Base-by-base conservation (phyloP, 2,329 filamentous ascomycete species). In the Magnaporthiopsis poae region DNA sequence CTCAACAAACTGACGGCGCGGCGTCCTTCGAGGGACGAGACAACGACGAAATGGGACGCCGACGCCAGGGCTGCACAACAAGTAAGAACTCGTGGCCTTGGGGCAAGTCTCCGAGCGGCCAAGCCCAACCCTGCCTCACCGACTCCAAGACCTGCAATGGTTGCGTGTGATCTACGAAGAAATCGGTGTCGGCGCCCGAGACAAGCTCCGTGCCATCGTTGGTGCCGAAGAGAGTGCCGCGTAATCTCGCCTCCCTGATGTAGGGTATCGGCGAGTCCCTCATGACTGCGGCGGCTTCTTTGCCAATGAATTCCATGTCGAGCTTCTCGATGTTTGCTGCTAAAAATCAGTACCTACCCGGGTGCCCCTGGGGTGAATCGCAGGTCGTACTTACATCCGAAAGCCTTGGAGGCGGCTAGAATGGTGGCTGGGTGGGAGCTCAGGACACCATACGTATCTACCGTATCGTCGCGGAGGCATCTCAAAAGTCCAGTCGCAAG, bases 391-490 rank as follows among this genome's bases (percentile, higher is more conserved):
- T 65, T 69, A 70, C 75, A 70, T 64, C 70, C 70, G 68, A 73
- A 75, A 66, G 73, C 71, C 69, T 71, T 74, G 61, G 72, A 67
- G 64, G 73, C 72, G 52, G 77, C 75, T 62, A 75, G 66, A 70
- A 72, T 75, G 21, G 75, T 72, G 71, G 75, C 75, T 60, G 76
- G 76, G 71, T 79, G 73, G 63, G 77, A 79, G 71, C 76, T 78
- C 72, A 77, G 75, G 64, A 79, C 72, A 63, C 78, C 76, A 68
- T 74, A 79, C 61, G 77, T 69, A 68, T 76, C 72, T 66, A 75
- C 72, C 27, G 66, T 69, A 68, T 73, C 69, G 39, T 69, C 66
- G 63, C 71, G 72, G 46, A 78, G 70, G 46, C 69, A 62, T 64
- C 72, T 70, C 63, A 79, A 71, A 25, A 80, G 74, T 66, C 69